Base-by-base conservation (phyloP, 1,139 yeast genomes). In the Meyerozyma carpophila region DNA sequence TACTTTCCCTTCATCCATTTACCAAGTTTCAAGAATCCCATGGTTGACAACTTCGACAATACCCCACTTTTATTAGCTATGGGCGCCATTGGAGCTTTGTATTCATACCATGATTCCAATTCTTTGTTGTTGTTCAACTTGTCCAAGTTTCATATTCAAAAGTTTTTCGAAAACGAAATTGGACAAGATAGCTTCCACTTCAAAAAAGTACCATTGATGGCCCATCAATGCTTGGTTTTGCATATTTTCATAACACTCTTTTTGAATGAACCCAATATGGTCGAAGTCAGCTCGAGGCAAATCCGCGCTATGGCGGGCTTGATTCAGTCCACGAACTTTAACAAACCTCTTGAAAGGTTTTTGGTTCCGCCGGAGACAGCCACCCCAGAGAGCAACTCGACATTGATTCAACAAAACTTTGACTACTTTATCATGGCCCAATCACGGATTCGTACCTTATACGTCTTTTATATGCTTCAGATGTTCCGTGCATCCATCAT, bases 71-170 rank as follows among this genome's bases (percentile, higher is more conserved):
- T 89, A n/a, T 67, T 89, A 44, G 79, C 93, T 10, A 86, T 90
- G 79, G 85, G 95, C 1, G 85, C 95, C 20, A 79, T 90, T 47
- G 98, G 98, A 37, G 96, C 97, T 0, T 69, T 90, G 25, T 88
- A 88, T 56, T 80, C 87, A 1, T 88, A 85, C 63, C 95, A 90
- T 59, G 85, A 87, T 24, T 70, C 82, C 34, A 86, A 86, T 57
- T 86, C 96, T 0, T 73, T 84, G 53, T 71, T 86, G 18, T 68
- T 90, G 44, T 89, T 87, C 64, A 89, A 88, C 58, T 76, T 89
- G 43, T 81, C 95, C 9, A 79, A 93, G 57, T 82, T 78, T 52
- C 83, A 87, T 53, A 83, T 88, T 47, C 94, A 87, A 57, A 80
- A 80, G 50, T 83, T 80, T 54, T 75, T 89, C 65, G 95, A 87